Percentiles rank a stretch among this genome's conserved stretches.
Evolutionary conservation across 225 moss, liverwort and hornwort genomes (phyloP).

Genomic region (Rhytidiadelphus loreus): DNA sequence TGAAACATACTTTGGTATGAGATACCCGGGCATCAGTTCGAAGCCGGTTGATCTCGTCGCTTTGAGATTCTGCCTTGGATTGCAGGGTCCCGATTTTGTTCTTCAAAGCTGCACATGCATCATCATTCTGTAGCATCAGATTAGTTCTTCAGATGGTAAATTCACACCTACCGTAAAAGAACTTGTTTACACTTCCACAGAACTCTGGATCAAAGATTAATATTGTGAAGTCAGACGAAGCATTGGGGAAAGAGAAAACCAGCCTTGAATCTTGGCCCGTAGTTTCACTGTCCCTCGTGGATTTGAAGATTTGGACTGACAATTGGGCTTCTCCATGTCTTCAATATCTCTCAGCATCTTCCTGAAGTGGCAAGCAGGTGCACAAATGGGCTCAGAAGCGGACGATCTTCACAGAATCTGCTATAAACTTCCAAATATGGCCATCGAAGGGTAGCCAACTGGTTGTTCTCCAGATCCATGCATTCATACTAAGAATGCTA

Average conservation of each 20-base stretch:
- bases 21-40: constrained; percentile 63
- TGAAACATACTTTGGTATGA: constrained; percentile 52
- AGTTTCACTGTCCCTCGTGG: constrained; percentile 55
- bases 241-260: neutral
- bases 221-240: neutral
- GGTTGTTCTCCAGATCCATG: too few species aligned
- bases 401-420: neutral
- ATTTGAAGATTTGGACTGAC: constrained; percentile 66
- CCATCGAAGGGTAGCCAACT: neutral
- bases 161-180: neutral
- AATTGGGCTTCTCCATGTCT: constrained; percentile 93
- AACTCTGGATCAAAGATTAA: neutral
- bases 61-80: constrained; percentile 61
- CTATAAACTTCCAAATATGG: neutral
- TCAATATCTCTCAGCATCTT: constrained; percentile 80
- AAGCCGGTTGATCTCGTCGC: constrained; percentile 69
- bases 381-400: neutral
- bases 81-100: constrained; percentile 60
- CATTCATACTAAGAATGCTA: neutral
- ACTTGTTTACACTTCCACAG: neutral
- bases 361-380: constrained; percentile 11
- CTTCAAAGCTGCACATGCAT: constrained; percentile 47
- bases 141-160: neutral
- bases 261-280: constrained; percentile 67
- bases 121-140: neutral